Conservation (phyloP, 1,139 yeast species). For the Saccharomyces hybrid region DNA sequence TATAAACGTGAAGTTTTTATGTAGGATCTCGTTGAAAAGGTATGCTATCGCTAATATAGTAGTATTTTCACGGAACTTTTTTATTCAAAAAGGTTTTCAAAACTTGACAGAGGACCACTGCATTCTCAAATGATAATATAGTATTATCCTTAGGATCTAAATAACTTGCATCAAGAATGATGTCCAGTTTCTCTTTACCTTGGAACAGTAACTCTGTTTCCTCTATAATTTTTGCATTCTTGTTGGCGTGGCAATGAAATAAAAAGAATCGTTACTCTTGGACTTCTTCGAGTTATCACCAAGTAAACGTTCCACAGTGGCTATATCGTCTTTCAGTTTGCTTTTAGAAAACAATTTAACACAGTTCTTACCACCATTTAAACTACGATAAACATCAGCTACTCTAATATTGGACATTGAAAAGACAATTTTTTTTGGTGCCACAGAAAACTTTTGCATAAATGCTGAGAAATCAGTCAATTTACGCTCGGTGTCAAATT, state of each 20-base stretch:
- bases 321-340: constrained; percentile 50
- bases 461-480: constrained; percentile 24
- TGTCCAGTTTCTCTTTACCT: constrained; percentile 46
- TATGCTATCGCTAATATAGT: constrained; percentile 15
- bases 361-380: constrained; percentile 43
- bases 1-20: neutral
- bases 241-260: constrained; percentile 54
- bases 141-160: constrained; percentile 45
- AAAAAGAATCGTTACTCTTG: constrained; percentile 17
- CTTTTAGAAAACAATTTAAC: constrained; percentile 57
- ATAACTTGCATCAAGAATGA: constrained; percentile 53
- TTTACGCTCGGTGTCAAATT: constrained; percentile 21
- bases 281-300: constrained; percentile 9
- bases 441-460: constrained; percentile 23
- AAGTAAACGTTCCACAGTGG: constrained; percentile 29
- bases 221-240: constrained; percentile 44
- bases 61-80: constrained; percentile 31
- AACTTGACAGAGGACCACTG: constrained; percentile 21
- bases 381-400: constrained; percentile 35
- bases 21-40: neutral
- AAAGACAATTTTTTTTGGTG: constrained; percentile 28
- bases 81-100: constrained; percentile 24
- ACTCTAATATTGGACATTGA: constrained; percentile 31
- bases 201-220: constrained; percentile 38
- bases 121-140: constrained; percentile 25